Evolutionary conservation across 768 basidiomycete species (phyloP), one percentile per base, ranked within the genome.

Genomic region (Clitopilus hobsonii): DNA sequence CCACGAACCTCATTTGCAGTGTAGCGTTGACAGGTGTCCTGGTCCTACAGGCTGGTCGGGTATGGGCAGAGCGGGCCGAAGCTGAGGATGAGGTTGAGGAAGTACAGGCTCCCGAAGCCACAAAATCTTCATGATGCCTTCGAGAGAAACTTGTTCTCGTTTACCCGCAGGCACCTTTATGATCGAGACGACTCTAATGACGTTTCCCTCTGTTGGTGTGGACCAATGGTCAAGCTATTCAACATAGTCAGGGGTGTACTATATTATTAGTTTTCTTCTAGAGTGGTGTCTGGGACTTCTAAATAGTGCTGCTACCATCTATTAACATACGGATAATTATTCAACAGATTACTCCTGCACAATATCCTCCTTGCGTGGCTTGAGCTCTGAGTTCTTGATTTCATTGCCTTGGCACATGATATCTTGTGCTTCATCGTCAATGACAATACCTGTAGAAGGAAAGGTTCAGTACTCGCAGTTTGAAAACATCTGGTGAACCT

Each of bases 341-440:
- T 56, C 56, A 20, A 38, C 23, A 56, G 56, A 67, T 66, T 71
- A 79, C 65, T 91, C 89, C 67, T 90, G 86, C 36, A 97, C 85
- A 61, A 98, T 96, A 67, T 98, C 95, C 75, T 97, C 96, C 73
- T 96, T 94, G 67, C 92, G 83, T n/a, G 94, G 92, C 66, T 76
- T 81, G n/a, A 45, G 22, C 22, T 45, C 41, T 22, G 81, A 79
- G 62, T 88, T 83, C 70, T 88, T 88, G 56, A 95, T 77, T 69
- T 95, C 92, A 53, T 77, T 81, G 26, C 92, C 88, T 67, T 92
- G 89, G 26, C 91, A 88, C 38, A 95, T 83, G 60, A 96, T 76
- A 10, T 83, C 83, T 71, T 89, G 82, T 2, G 89, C 92, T 56
- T 88, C 88, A 60, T 92, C 92, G 62, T 93, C 93, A 52, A 95